Evolutionary conservation across 768 basidiomycete genomes (phyloP).

Genomic region (Boletus coccyginus): DNA sequence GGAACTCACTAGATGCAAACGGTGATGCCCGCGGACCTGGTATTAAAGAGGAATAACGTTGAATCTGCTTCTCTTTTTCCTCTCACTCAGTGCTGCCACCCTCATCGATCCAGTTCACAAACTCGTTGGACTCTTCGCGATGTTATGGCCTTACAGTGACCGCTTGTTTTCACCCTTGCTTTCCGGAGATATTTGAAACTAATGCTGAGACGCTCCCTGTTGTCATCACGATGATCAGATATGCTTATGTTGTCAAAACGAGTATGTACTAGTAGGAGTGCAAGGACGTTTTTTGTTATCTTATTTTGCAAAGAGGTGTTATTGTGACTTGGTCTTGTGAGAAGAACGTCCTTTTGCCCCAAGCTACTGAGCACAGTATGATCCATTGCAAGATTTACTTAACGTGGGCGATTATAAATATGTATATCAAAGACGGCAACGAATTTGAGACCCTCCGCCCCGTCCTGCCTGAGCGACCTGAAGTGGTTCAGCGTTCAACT

Average conservation of each 20-base stretch:
- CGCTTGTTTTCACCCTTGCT: background rate
- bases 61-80: background rate
- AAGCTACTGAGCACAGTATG: background rate
- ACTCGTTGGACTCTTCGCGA: background rate
- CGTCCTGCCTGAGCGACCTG: background rate
- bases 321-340: background rate
- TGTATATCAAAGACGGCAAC: background rate
- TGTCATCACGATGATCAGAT: slow-evolving; percentile 1
- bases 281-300: slow-evolving; percentile 7
- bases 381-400: background rate
- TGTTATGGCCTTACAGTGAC: background rate
- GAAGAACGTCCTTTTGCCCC: background rate
- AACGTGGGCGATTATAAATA: background rate
- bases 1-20: slow-evolving; percentile 14
- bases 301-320: background rate
- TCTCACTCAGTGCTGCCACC: background rate
- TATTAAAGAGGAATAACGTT: slow-evolving; percentile 28
- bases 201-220: slow-evolving; percentile 5
- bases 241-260: slow-evolving; percentile 5
- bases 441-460: background rate
- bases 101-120: background rate
- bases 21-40: slow-evolving; percentile 17
- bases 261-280: slow-evolving; percentile 6
- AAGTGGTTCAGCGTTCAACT: background rate
- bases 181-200: background rate